A percentile compares a stretch with the other conserved stretches of the same genome.
Evolutionary conservation across 2,329 filamentous ascomycete species (phyloP).

Genomic region (Ceratocystis albifundus): DNA sequence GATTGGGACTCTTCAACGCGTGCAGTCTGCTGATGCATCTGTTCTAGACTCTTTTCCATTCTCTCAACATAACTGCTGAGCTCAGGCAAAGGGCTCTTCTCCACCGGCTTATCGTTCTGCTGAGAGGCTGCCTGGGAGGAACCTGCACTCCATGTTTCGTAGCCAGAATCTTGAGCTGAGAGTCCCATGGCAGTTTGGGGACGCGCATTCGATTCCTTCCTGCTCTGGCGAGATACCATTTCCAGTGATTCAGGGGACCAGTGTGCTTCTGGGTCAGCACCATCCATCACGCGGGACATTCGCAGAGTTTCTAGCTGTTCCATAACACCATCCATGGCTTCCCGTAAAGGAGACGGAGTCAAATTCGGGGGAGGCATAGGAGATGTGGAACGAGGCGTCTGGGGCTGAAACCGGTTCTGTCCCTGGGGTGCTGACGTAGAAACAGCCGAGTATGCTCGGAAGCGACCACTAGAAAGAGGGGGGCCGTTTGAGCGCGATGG

Average conservation of each 20-base stretch:
- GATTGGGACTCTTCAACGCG: neutral
- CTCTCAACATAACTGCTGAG: conserved; percentile 78
- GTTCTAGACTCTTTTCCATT: conserved; percentile 74
- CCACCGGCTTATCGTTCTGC: conserved; percentile 18
- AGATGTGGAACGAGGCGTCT: conserved; percentile 48
- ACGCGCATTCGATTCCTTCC: conserved; percentile 32
- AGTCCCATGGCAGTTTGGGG: conserved; percentile 68
- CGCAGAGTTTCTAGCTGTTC: conserved; percentile 80
- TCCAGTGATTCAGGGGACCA: conserved; percentile 90
- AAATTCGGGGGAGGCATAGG: conserved; percentile 58
- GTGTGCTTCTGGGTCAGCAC: conserved; percentile 44
- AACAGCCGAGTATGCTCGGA: conserved; percentile 19
- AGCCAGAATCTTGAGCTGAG: conserved; percentile 46
- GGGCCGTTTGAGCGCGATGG: conserved; percentile 11
- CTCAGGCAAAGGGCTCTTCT: conserved; percentile 47
- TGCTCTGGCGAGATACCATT: conserved; percentile 33
- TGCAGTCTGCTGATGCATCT: conserved; percentile 49
- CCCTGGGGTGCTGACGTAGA: conserved; percentile 15
- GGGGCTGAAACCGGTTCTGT: conserved; percentile 27
- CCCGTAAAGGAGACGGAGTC: conserved; percentile 82
- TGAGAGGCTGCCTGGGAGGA: conserved; percentile 35
- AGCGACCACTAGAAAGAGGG: conserved; percentile 18
- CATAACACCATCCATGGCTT: conserved; percentile 98
- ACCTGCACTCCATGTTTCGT: conserved; percentile 44
- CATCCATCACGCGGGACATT: conserved; percentile 43